Conservation (phyloP, 192 early-diverging fungal genomes). For the Coemansia umbellata region DNA sequence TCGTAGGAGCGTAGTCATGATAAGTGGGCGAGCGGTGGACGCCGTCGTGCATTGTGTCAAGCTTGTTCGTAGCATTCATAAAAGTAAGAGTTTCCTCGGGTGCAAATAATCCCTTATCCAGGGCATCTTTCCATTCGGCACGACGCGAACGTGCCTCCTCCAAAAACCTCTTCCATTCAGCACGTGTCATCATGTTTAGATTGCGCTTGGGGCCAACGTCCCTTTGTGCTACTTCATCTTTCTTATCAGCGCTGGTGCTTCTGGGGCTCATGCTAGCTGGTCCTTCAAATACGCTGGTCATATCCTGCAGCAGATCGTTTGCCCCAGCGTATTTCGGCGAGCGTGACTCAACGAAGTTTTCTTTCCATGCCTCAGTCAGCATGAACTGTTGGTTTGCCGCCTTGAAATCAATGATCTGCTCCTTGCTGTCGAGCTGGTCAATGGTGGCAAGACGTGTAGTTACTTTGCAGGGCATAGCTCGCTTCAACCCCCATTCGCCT, state of each 20-base stretch:
- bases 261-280: background rate
- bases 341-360: conserved; percentile 64
- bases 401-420: conserved; percentile 66
- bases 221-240: background rate
- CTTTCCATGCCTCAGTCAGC: conserved; percentile 64
- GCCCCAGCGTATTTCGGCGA: conserved; percentile 29
- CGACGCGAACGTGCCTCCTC: conserved; percentile 52
- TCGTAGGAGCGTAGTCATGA: conserved; percentile 41
- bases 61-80: conserved; percentile 34
- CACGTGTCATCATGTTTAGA: conserved; percentile 55
- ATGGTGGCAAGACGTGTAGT: conserved; percentile 56
- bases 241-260: background rate
- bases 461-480: conserved; percentile 62
- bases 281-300: background rate
- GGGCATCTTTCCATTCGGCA: conserved; percentile 51
- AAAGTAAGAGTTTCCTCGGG: conserved; percentile 41
- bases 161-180: conserved; percentile 61
- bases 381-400: conserved; percentile 59
- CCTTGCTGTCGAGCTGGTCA: conserved; percentile 60
- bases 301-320: conserved; percentile 33
- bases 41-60: conserved; percentile 27
- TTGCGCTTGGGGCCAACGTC: conserved; percentile 39
- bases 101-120: conserved; percentile 35
- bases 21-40: conserved; percentile 56
- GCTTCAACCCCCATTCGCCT: conserved; percentile 78